Conservation (phyloP, 2,329 filamentous ascomycete genomes). For the Aspergillus versicolor region DNA sequence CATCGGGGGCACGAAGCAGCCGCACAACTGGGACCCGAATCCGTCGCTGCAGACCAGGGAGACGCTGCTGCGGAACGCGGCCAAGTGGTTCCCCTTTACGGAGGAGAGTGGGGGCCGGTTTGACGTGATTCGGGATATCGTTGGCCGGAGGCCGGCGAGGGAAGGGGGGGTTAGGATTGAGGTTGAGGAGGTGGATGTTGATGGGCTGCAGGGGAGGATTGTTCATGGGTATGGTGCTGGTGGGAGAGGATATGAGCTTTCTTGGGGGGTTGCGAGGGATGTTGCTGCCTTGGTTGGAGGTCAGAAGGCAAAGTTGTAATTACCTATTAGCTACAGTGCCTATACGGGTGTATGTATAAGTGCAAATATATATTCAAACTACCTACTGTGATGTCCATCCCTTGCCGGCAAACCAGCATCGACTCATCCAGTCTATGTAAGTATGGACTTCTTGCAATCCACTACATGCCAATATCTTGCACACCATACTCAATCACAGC, state of each 20-base stretch:
- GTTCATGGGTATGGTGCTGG: conserved; percentile 62
- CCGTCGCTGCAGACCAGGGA: conserved; percentile 50
- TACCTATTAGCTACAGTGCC: background rate
- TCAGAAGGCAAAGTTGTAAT: conserved; percentile 17
- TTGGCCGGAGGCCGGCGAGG: conserved; percentile 46
- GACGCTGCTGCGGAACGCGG: conserved; percentile 46
- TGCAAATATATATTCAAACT: no score
- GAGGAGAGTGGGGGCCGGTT: conserved; percentile 37
- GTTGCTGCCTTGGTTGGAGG: conserved; percentile 44
- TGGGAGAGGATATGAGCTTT: conserved; percentile 62
- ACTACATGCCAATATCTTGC: no score
- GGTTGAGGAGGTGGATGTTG: conserved; percentile 40
- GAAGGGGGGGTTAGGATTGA: conserved; percentile 54
- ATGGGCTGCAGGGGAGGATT: conserved; percentile 21
- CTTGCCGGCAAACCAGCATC: no score
- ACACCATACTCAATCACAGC: no score
- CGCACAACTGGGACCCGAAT: conserved; percentile 54
- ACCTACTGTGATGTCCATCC: no score
- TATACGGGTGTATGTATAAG: no score
- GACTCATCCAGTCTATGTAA: no score
- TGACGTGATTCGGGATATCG: conserved; percentile 47
- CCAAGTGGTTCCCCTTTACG: conserved; percentile 43
- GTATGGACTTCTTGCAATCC: no score
- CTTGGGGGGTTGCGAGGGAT: conserved; percentile 59
- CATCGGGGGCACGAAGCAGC: conserved; percentile 66